Evolutionary conservation across 257 asterid genomes (phyloP).

Genomic region (Eucommia ulmoides): DNA sequence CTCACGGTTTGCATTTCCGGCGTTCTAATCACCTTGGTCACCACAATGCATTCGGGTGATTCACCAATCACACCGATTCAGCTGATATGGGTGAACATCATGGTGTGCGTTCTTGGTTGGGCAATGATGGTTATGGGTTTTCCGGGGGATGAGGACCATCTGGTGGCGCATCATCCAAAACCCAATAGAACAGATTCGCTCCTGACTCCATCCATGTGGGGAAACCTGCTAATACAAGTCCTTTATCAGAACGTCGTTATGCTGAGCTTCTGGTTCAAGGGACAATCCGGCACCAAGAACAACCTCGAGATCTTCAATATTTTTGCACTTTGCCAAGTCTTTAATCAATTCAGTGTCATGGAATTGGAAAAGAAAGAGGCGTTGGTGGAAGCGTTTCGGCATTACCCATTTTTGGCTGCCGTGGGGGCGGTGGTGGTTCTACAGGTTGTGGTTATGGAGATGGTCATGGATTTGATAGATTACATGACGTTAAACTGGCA

Average conservation of each 20-base stretch:
- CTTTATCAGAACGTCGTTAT: not conserved
- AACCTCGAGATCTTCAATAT: not conserved
- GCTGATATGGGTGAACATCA: not conserved
- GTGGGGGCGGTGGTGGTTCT: not conserved
- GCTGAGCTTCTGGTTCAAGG: not conserved
- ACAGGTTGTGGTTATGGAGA: not conserved
- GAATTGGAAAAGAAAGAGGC: not conserved
- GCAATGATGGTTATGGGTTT: not conserved
- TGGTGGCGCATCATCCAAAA: not conserved
- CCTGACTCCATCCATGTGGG: not conserved
- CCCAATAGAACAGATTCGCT: not conserved
- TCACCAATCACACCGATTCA: not conserved
- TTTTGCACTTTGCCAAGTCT: not conserved
- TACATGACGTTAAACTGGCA: not conserved
- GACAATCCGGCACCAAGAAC: not conserved
- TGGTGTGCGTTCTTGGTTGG: not conserved
- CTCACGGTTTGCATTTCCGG: not conserved
- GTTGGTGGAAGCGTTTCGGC: not conserved
- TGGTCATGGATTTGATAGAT: not conserved
- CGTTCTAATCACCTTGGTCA: not conserved
- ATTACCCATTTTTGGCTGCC: not conserved
- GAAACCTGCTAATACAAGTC: not conserved
- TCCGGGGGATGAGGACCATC: not conserved
- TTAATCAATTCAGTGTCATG: not conserved
- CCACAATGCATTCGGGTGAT: not conserved